Base-by-base conservation (phyloP, 1,139 yeast genomes). In the Pichia sp. region DNA sequence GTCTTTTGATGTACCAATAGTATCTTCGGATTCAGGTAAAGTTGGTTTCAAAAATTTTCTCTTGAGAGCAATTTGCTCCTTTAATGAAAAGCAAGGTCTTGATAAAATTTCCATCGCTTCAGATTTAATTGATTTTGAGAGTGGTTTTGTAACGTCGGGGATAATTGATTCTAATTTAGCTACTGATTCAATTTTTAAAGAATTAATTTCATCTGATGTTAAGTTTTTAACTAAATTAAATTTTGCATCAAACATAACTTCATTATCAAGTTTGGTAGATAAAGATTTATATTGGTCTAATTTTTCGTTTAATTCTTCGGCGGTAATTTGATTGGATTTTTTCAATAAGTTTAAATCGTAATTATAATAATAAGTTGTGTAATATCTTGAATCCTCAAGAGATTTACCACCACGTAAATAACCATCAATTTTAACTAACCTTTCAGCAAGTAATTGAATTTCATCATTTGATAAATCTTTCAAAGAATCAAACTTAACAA, bases 311-410 rank as follows among this genome's bases (percentile, higher is more conserved):
- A 56, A 56, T 33, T 67, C 69, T 10, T 62, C 69, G 30, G 41
- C 42, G 2, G 63, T 44, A 34, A 76, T 56, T 51, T 70, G 70
- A 29, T 69, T 70, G 57, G 70, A 68, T 49, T 63, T 64, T 10
- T 61, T 50, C 20, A 69, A 62, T 49, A 84, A 67, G 44, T 70
- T 68, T 40, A 73, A 57, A 40, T 74, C 76, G 52, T 76, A 75
- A n/a, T 72, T 55, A 48, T 71, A 61, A 55, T 72, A 73, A 63
- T 64, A 75, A 22, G 78, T 72, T 2, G 83, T 73, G 51, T 82
- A 84, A 40, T 67, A 67, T 48, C 69, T 70, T 10, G 90, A 80
- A 42, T 83, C 87, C 38, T 68, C 70, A n/a, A 69, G 52, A 1
- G 66, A 45, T 45, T 77, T 73, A 24, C 78, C 81, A 48, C 74